Evolutionary conservation across 495 filamentous ascomycete species (phyloP).

Genomic region (Pyronema omphalodes): DNA sequence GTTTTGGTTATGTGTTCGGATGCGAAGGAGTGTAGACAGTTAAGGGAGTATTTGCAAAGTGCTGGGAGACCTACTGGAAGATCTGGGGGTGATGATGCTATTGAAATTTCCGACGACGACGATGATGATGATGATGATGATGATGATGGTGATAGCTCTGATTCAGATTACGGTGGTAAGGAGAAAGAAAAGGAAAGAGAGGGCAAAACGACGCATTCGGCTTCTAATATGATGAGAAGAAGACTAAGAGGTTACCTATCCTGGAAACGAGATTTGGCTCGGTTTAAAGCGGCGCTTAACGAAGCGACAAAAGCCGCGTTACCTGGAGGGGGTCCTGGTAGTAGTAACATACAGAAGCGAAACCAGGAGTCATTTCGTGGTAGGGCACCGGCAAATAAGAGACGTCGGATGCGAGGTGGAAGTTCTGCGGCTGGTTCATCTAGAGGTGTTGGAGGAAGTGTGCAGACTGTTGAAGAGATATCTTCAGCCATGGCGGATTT

Average conservation of each 20-base stretch:
- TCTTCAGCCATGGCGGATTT: constrained; percentile 52
- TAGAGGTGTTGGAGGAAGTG: constrained; percentile 43
- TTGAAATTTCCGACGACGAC: not conserved
- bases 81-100: constrained; percentile 13
- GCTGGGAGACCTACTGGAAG: constrained; percentile 32
- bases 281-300: constrained; percentile 50
- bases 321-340: not conserved
- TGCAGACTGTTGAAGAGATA: constrained; percentile 64
- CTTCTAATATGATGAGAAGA: constrained; percentile 70
- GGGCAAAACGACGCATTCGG: constrained; percentile 40
- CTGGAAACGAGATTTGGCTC: constrained; percentile 81
- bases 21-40: constrained; percentile 67
- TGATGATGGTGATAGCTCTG: not conserved
- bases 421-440: constrained; percentile 33
- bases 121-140: not conserved
- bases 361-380: constrained; percentile 31
- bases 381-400: constrained; percentile 64
- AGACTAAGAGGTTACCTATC: constrained; percentile 73
- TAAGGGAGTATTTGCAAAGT: constrained; percentile 75
- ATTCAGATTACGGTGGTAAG: not conserved
- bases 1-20: constrained; percentile 93
- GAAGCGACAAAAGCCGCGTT: not conserved
- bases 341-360: not conserved
- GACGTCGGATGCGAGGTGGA: constrained; percentile 75
- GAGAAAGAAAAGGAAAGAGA: constrained; percentile 26